Conservation (phyloP, 345 rosid genomes). For the Stellera chamaejasme region DNA sequence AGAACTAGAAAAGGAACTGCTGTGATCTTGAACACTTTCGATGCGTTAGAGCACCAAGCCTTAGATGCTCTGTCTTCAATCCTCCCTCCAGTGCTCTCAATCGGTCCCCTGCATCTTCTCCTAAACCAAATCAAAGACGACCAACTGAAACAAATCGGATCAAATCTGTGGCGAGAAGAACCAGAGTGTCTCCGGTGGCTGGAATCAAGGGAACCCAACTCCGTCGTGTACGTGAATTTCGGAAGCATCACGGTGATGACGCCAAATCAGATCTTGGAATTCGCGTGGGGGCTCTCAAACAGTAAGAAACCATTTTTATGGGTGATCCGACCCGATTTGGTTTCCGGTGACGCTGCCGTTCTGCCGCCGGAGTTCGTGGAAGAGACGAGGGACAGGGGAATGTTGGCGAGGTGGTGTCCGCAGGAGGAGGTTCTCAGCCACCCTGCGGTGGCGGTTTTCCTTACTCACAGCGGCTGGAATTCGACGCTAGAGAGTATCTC, state of each 20-base stretch:
- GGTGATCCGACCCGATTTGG: constrained; percentile 13
- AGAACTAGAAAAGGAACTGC: constrained; percentile 20
- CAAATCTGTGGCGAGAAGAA: constrained; percentile 26
- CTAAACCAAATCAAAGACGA: background rate
- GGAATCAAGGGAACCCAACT: constrained; percentile 11
- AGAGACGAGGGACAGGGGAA: background rate
- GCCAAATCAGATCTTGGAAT: constrained; percentile 17
- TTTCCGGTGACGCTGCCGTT: background rate
- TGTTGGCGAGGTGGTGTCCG: constrained; percentile 11
- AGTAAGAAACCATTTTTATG: constrained; percentile 10
- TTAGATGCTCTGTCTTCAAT: constrained; percentile 12
- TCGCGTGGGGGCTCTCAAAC: constrained; percentile 16
- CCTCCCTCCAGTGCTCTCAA: constrained; percentile 20
- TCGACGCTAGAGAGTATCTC: constrained; percentile 15
- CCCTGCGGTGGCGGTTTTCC: constrained; percentile 13
- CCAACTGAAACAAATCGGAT: background rate
- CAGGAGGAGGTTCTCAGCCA: constrained; percentile 15
- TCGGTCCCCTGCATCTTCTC: constrained; percentile 17
- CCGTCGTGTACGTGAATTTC: constrained; percentile 17
- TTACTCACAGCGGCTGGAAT: constrained; percentile 21
- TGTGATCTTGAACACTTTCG: constrained; percentile 30
- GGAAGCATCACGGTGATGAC: constrained; percentile 23
- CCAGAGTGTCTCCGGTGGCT: constrained; percentile 23
- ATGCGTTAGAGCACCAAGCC: constrained; percentile 21
- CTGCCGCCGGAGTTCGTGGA: constrained; percentile 8